phyloP scores from a whole-genome alignment of 352 stramenopile species.

The Peronosclerospora sorghi region DNA sequence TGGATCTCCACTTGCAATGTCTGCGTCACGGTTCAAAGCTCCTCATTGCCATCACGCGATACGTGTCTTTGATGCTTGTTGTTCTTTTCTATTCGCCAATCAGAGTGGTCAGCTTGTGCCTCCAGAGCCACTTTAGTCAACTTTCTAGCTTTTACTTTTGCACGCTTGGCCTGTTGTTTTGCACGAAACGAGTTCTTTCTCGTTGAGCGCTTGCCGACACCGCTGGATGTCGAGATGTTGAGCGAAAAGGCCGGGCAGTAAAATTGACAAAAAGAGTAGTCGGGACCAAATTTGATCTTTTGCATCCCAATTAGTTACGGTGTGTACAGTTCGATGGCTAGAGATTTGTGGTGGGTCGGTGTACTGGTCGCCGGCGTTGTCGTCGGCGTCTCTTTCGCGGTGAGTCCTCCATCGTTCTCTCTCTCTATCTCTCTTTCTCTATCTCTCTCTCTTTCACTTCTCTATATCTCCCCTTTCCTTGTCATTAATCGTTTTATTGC shows the following conservation, averaged over 20 bases:
- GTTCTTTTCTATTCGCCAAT: constrained; percentile 4
- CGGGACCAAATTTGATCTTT: too few species aligned
- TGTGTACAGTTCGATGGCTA: constrained; percentile 14
- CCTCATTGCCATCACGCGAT: not conserved
- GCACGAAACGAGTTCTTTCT: constrained; percentile 72
- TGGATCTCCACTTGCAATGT: not conserved
- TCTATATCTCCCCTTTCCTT: not conserved
- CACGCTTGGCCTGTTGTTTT: constrained; percentile 57
- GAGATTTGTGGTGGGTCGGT: constrained; percentile 36
- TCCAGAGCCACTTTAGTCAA: constrained; percentile 13
- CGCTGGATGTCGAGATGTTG: constrained; percentile 58
- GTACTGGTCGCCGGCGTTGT: constrained; percentile 28
- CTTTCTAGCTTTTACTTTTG: constrained; percentile 30
- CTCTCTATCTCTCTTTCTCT: too few species aligned
- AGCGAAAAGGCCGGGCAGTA: constrained; percentile 38
- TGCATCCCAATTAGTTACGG: too few species aligned
- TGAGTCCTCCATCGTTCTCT: constrained; percentile 8
- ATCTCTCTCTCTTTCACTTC: not conserved
- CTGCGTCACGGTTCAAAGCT: not conserved
- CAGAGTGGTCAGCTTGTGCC: not conserved
- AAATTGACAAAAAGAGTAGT: too few species aligned
- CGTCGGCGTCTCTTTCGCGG: constrained; percentile 41
- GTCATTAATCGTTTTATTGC: not conserved
- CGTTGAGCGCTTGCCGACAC: constrained; percentile 30
- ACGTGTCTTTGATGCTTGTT: not conserved